These are phyloP conservation scores for Camillea tinctor DNA, from an alignment of 2,329 filamentous ascomycete genomes.

Conservation along the genomic window DNA sequence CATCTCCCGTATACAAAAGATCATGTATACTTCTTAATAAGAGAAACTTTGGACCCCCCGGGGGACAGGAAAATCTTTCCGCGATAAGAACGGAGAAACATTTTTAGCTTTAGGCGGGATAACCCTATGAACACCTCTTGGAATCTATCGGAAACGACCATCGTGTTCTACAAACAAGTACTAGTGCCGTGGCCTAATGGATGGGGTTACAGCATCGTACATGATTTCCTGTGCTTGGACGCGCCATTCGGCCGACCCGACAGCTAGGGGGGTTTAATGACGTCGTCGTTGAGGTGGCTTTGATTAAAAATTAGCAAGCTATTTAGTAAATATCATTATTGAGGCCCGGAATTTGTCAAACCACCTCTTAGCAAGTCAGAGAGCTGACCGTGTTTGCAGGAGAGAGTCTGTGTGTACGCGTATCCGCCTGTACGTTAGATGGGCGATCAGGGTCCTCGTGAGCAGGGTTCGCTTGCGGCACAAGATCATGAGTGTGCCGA, in stretches of 20 bases:
- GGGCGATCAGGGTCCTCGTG: conserved; percentile 16
- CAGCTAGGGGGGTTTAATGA: neutral
- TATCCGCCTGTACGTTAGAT: conserved; percentile 8
- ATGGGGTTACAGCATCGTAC: neutral
- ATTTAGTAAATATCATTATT: neutral
- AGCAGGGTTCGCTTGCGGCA: conserved; percentile 9
- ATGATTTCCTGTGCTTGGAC: neutral
- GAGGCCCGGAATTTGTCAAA: neutral
- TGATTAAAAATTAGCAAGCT: neutral
- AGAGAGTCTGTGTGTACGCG: conserved; percentile 4
- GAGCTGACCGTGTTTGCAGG: conserved; percentile 23
- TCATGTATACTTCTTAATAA: neutral
- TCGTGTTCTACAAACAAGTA: neutral
- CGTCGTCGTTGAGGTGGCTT: neutral
- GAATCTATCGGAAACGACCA: conserved; percentile 27
- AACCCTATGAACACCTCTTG: conserved; percentile 14
- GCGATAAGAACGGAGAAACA: conserved; percentile 29
- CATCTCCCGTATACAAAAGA: neutral
- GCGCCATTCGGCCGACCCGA: neutral
- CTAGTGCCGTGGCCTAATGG: neutral
- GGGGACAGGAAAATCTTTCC: conserved; percentile 32
- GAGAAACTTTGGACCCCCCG: conserved; percentile 11
- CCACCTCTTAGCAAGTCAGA: conserved; percentile 28
- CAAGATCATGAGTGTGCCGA: conserved; percentile 6
- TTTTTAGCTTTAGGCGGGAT: conserved; percentile 25